These are phyloP conservation scores for Metarhizium robertsii DNA, from an alignment of 2,329 filamentous ascomycete species.

Conservation along the genomic window DNA sequence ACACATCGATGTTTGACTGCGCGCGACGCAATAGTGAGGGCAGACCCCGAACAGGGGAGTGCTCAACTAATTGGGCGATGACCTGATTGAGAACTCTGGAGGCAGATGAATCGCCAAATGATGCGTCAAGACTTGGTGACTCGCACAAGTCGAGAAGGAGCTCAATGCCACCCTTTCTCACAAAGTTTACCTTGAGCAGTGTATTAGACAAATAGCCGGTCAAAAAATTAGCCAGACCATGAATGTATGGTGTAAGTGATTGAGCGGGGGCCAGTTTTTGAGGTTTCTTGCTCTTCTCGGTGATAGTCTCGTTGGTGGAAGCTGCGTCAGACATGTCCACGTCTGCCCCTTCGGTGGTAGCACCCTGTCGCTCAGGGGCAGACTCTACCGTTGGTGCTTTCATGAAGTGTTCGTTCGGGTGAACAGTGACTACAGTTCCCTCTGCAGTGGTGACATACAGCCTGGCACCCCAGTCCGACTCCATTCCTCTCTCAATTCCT, in stretches of 20 bases:
- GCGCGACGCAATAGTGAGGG: slow-evolving; percentile 72
- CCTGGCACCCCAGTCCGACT: slow-evolving; percentile 67
- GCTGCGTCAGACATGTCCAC: slow-evolving; percentile 56
- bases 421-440: slow-evolving; percentile 41
- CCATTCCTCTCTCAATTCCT: slow-evolving; percentile 59
- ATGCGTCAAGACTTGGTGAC: slow-evolving; percentile 66
- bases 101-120: slow-evolving; percentile 48
- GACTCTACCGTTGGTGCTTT: slow-evolving; percentile 15
- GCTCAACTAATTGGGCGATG: slow-evolving; percentile 69
- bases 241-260: slow-evolving; percentile 59
- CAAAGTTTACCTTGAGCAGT: slow-evolving; percentile 62
- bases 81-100: slow-evolving; percentile 65
- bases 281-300: slow-evolving; percentile 9
- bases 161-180: slow-evolving; percentile 73
- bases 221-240: slow-evolving; percentile 69
- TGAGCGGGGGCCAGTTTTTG: slow-evolving; percentile 17
- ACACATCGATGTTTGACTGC: slow-evolving; percentile 56
- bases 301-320: slow-evolving; percentile 7
- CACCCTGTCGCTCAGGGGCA: slow-evolving; percentile 30
- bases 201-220: slow-evolving; percentile 64
- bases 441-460: slow-evolving; percentile 55
- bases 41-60: slow-evolving; percentile 69
- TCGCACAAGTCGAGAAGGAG: slow-evolving; percentile 75
- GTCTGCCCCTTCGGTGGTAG: slow-evolving; percentile 34
- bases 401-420: slow-evolving; percentile 39